phyloP scores from a whole-genome alignment of 2,329 filamentous ascomycete species.

The Fusarium oxysporum region DNA sequence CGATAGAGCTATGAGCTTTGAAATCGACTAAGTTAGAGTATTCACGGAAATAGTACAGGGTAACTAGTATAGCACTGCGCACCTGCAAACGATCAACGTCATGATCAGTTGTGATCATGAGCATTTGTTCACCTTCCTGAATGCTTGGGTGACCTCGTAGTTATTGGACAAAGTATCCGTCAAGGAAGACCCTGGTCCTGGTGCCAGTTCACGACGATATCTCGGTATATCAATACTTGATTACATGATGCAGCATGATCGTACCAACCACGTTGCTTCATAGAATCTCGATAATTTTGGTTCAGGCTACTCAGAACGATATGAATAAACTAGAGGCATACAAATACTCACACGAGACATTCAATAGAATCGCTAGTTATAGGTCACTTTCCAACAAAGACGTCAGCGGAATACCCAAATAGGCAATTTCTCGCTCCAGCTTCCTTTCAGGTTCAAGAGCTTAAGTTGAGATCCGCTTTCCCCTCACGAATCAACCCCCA shows the following conservation, averaged over 20 bases:
- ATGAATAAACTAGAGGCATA: not conserved
- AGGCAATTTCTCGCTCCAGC: conserved; percentile 29
- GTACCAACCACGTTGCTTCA: not conserved
- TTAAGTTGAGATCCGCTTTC: conserved; percentile 33
- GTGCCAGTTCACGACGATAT: not conserved
- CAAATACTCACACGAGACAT: not conserved
- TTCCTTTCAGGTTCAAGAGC: conserved; percentile 20
- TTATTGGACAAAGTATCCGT: not conserved
- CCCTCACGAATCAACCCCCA: conserved; percentile 35
- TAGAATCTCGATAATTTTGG: not conserved
- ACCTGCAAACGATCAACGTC: not conserved
- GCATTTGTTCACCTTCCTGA: not conserved
- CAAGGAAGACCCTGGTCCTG: not conserved
- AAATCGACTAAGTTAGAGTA: not conserved
- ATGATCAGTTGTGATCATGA: not conserved
- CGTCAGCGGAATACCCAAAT: conserved; percentile 16
- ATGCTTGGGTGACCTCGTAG: not conserved
- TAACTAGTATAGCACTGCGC: not conserved
- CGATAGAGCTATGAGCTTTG: not conserved
- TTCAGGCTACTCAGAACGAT: not conserved
- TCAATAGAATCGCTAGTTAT: not conserved
- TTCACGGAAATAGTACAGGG: not conserved
- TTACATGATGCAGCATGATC: not conserved
- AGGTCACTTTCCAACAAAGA: conserved; percentile 1
- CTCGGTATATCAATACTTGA: not conserved